These are phyloP conservation scores for Mycena indigotica DNA, from an alignment of 768 basidiomycete species.

Conservation along the genomic window DNA sequence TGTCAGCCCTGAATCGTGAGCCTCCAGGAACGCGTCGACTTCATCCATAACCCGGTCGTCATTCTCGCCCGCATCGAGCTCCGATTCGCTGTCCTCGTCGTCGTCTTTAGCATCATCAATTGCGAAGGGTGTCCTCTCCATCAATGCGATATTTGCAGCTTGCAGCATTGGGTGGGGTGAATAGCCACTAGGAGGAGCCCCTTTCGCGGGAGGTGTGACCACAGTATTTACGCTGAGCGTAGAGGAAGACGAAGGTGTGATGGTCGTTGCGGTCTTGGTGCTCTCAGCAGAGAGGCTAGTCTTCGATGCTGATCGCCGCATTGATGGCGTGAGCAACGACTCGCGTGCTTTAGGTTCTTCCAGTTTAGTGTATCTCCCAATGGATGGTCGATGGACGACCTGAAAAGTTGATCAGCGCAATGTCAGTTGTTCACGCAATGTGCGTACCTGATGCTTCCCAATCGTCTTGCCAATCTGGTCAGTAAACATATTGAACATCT, in stretches of 20 bases:
- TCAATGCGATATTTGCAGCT: constrained; percentile 77
- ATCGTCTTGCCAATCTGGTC: constrained; percentile 95
- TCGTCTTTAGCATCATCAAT: constrained; percentile 93
- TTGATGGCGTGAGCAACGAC: constrained; percentile 73
- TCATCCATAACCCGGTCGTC: constrained; percentile 89
- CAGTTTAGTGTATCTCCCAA: constrained; percentile 80
- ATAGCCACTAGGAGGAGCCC: constrained; percentile 40
- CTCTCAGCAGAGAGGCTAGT: constrained; percentile 46
- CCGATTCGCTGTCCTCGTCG: constrained; percentile 70
- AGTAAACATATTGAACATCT: constrained; percentile 88
- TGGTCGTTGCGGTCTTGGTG: constrained; percentile 32
- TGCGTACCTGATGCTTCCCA: constrained; percentile 81
- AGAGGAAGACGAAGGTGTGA: constrained; percentile 46
- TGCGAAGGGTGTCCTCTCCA: constrained; percentile 95
- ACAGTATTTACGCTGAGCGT: constrained; percentile 55
- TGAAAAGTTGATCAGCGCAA: constrained; percentile 25
- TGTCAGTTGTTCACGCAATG: neutral
- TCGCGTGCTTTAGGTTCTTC: constrained; percentile 90
- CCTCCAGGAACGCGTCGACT: constrained; percentile 94
- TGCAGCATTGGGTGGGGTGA: constrained; percentile 69
- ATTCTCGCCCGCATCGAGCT: constrained; percentile 55
- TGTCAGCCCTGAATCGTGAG: constrained; percentile 83
- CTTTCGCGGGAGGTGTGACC: constrained; percentile 27
- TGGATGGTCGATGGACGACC: constrained; percentile 78
- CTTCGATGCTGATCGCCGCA: constrained; percentile 62